Percentiles rank a stretch among this genome's conserved stretches.
These are phyloP conservation scores for Arachnomyces sp. DNA, from an alignment of 2,329 filamentous ascomycete species.

Conservation along the genomic window DNA sequence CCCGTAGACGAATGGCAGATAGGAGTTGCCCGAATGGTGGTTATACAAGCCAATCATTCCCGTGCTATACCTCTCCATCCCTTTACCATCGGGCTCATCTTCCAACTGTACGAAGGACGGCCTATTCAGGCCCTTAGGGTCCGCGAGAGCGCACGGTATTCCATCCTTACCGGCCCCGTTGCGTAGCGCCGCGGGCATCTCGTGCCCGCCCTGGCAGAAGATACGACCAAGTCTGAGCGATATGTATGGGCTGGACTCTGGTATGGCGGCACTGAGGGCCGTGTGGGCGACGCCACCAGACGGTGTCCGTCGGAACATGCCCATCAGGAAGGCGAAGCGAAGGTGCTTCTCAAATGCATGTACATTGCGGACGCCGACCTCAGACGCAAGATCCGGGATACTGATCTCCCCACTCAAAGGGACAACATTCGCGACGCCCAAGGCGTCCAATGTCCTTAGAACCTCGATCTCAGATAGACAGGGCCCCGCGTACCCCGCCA, in stretches of 20 bases:
- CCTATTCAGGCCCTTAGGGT: no score
- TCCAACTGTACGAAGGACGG: neutral
- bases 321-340: slow-evolving; percentile 1
- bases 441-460: neutral
- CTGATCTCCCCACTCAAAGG: neutral
- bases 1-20: neutral
- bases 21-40: neutral
- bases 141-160: no score
- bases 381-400: slow-evolving; percentile 1
- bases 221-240: neutral
- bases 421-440: slow-evolving; percentile 1
- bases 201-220: neutral
- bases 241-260: slow-evolving; percentile 1
- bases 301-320: neutral
- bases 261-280: slow-evolving; percentile 1
- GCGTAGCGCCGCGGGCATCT: neutral
- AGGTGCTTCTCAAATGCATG: neutral
- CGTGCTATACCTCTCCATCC: slow-evolving; percentile 1
- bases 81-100: slow-evolving; percentile 2
- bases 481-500: neutral
- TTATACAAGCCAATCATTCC: neutral
- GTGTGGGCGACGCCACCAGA: neutral
- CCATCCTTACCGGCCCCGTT: no score
- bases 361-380: neutral
- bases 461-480: slow-evolving; percentile 1